These are phyloP conservation scores for Bimuria novae-zelandiae DNA, from an alignment of 2,329 filamentous ascomycete species.

Conservation along the genomic window DNA sequence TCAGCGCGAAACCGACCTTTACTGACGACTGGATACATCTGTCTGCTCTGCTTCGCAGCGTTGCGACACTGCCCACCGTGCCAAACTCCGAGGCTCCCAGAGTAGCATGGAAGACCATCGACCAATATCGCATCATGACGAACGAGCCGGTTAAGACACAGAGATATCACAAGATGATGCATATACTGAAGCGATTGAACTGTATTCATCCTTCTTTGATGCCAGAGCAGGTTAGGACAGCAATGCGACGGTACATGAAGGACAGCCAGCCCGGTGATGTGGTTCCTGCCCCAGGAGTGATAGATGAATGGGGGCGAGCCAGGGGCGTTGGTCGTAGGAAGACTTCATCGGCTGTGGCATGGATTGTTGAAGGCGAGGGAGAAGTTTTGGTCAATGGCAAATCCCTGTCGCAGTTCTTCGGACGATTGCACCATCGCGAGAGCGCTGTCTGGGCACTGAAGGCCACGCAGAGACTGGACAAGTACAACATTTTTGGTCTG, in stretches of 20 bases:
- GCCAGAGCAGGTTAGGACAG: conserved; percentile 68
- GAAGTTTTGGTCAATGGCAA: conserved; percentile 91
- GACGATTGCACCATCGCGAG: conserved; percentile 88
- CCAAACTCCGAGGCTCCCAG: conserved; percentile 68
- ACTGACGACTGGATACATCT: conserved; percentile 81
- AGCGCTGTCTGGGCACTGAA: conserved; percentile 92
- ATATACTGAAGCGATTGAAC: conserved; percentile 78
- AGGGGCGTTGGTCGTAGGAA: conserved; percentile 85
- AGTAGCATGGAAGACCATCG: conserved; percentile 79
- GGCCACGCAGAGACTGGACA: conserved; percentile 80
- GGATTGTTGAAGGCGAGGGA: conserved; percentile 89
- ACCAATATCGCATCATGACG: conserved; percentile 68
- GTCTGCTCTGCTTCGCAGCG: conserved; percentile 71
- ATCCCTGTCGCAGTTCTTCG: conserved; percentile 79
- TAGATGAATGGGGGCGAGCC: conserved; percentile 80
- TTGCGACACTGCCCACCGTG: conserved; percentile 73
- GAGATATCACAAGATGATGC: conserved; percentile 78
- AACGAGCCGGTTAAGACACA: conserved; percentile 59
- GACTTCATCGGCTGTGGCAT: conserved; percentile 81
- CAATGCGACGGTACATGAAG: conserved; percentile 73
- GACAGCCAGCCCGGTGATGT: conserved; percentile 73
- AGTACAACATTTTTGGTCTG: conserved; percentile 93
- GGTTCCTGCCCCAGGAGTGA: conserved; percentile 62
- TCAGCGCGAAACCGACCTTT: conserved; percentile 82
- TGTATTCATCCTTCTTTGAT: conserved; percentile 79